These are phyloP conservation scores for Boletus subcaerulescens DNA, from an alignment of 768 basidiomycete genomes.

Conservation along the genomic window DNA sequence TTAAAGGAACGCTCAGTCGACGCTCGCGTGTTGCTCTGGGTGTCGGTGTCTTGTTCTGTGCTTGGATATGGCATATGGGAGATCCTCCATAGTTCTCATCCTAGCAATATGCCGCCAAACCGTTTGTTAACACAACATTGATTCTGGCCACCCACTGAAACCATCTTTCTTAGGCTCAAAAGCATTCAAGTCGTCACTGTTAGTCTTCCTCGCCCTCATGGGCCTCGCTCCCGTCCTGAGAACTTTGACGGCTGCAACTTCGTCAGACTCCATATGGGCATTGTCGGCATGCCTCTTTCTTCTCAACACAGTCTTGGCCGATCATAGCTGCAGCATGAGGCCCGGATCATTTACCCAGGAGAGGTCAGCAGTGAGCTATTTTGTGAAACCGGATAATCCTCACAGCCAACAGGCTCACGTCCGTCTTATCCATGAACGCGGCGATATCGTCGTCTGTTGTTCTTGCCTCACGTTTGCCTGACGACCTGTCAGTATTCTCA, in stretches of 20 bases:
- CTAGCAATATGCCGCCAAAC: conserved; percentile 18
- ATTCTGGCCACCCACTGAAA: conserved; percentile 9
- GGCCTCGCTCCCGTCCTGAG: conserved; percentile 87
- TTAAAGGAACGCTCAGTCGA: conserved; percentile 64
- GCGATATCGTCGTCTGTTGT: conserved; percentile 92
- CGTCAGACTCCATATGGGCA: conserved; percentile 97
- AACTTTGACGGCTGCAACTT: conserved; percentile 92
- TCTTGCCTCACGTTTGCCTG: conserved; percentile 81
- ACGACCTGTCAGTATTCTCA: conserved; percentile 85
- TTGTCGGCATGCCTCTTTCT: conserved; percentile 81
- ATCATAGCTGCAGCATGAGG: conserved; percentile 58
- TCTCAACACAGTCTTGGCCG: conserved; percentile 78
- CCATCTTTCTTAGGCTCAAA: conserved; percentile 52
- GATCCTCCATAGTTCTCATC: conserved; percentile 41
- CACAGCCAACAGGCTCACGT: conserved; percentile 58
- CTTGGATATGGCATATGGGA: conserved; percentile 65
- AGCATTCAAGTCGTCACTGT: conserved; percentile 72
- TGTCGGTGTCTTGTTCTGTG: conserved; percentile 58
- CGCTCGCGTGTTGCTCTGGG: conserved; percentile 65
- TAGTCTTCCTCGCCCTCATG: conserved; percentile 87
- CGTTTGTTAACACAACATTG: conserved; percentile 22
- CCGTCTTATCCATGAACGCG: conserved; percentile 86
- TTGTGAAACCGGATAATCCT: conserved; percentile 19
- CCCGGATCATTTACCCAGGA: conserved; percentile 48
- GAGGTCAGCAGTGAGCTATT: conserved; percentile 43